Evolutionary conservation across 192 early-diverging fungal genomes (phyloP), one percentile per base, ranked within the genome.

Genomic region (Podila horticola): DNA sequence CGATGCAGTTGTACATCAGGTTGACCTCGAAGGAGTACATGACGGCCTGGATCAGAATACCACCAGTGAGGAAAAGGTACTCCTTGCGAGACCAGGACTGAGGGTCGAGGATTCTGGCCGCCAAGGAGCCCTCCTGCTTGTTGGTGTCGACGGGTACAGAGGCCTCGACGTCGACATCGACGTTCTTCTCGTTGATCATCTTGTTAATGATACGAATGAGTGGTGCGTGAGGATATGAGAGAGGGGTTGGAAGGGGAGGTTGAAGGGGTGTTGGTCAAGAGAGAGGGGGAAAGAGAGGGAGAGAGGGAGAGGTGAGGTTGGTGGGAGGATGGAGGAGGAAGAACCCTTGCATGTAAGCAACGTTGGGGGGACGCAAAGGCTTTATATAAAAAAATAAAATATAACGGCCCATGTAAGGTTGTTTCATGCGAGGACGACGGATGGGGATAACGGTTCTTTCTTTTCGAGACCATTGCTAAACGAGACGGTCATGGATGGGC

Each of bases 21-120:
- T 79, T 79, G 65, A 67, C 60, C 38, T 79, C 75, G 22, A 79
- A 79, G 20, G 75, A 63, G 60, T 79, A 79, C 10, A 79, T 8
- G 50, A 72, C 49, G 3, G 69, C 75, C 59, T 79, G 75, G 38
- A 58, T 49, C 64, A 79, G 26, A 26, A 79, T 51, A 36, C 75
- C 75, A 8, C 26, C 64, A n/a, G 45, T 50, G 24, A 79, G 59
- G 36, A 67, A 68, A 12, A 58, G 31, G 52, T 79, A 79, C 38
- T 79, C 30, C 49, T 38, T 79, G 58, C 65, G 69, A 4, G 69
- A 61, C 50, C 65, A 79, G 38, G 29, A 34, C 24, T 64, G 58
- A 15, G 59, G 69, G 48, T 79, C 66, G 58, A 79, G 17, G 38
- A 68, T 64, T 22, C 64, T 79, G 36, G 38, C 3, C 0, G 59